Percentiles rank a stretch among this genome's conserved stretches.
Conservation (phyloP, 2,329 filamentous ascomycete species). For the Arthrinium phaeospermum region DNA sequence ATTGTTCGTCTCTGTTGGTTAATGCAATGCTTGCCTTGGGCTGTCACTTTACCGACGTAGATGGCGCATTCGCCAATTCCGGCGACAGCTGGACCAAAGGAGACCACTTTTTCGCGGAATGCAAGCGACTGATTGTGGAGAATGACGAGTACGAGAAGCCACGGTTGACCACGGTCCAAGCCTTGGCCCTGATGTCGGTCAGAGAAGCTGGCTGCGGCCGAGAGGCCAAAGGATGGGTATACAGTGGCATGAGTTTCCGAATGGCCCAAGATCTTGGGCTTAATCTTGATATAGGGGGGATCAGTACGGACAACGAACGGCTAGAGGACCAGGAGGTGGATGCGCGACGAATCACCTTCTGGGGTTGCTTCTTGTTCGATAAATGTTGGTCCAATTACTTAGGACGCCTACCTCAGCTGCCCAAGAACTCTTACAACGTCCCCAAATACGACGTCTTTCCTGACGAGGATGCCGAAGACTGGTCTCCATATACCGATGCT, state of each 20-base stretch:
- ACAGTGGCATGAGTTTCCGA: conserved; percentile 96
- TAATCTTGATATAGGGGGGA: conserved; percentile 78
- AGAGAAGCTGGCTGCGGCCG: conserved; percentile 92
- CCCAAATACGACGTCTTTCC: conserved; percentile 92
- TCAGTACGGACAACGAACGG: conserved; percentile 61
- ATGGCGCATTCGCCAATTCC: conserved; percentile 72
- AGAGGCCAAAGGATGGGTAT: conserved; percentile 97
- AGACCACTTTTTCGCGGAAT: conserved; percentile 94
- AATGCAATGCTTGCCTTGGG: conserved; percentile 93
- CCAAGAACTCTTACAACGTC: conserved; percentile 78
- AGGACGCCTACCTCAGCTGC: conserved; percentile 86
- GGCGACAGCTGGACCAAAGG: conserved; percentile 85
- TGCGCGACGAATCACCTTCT: conserved; percentile 89
- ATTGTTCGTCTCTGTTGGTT: conserved; percentile 89
- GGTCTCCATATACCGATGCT: conserved; percentile 87
- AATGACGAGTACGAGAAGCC: conserved; percentile 94
- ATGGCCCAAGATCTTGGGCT: conserved; percentile 96
- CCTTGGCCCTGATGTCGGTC: conserved; percentile 93
- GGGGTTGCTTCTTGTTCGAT: conserved; percentile 98
- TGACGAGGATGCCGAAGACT: conserved; percentile 81
- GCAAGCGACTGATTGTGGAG: conserved; percentile 86
- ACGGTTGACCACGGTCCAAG: conserved; percentile 87
- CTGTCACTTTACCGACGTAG: conserved; percentile 86
- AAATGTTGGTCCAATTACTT: conserved; percentile 99
- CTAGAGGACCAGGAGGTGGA: conserved; percentile 86